Evolutionary conservation across 2,329 filamentous ascomycete species (phyloP).

Genomic region (Lasiodiplodia gonubiensis): DNA sequence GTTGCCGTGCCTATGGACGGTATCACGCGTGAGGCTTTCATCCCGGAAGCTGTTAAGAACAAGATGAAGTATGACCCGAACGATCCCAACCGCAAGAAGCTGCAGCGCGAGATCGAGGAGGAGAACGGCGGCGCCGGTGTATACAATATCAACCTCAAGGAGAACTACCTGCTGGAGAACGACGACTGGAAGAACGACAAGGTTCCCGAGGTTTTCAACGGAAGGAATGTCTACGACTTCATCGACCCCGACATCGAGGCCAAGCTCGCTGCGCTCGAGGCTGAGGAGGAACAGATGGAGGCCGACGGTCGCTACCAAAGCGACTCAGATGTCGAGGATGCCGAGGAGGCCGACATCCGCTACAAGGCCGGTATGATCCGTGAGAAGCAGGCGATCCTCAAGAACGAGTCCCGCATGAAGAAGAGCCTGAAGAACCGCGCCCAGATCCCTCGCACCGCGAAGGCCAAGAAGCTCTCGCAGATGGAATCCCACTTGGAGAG

Average conservation of each 20-base stretch:
- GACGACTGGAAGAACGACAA: conserved; percentile 96
- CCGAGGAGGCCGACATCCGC: conserved; percentile 83
- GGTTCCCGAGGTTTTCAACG: conserved; percentile 91
- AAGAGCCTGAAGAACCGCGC: conserved; percentile 98
- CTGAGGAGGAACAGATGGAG: conserved; percentile 92
- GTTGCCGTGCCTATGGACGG: conserved; percentile 93
- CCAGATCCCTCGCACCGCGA: conserved; percentile 82
- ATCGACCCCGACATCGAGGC: conserved; percentile 95
- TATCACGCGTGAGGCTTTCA: conserved; percentile 77
- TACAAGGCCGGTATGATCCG: conserved; percentile 95
- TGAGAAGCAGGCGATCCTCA: conserved; percentile 89
- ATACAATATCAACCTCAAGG: conserved; percentile 88
- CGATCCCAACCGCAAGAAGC: conserved; percentile 80
- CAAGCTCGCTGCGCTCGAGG: conserved; percentile 89
- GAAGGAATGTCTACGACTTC: conserved; percentile 97
- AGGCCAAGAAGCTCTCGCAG: conserved; percentile 81
- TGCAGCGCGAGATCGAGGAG: conserved; percentile 87
- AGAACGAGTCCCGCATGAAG: conserved; percentile 93
- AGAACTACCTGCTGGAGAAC: conserved; percentile 85
- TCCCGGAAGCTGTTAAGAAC: conserved; percentile 81
- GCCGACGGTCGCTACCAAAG: conserved; percentile 91
- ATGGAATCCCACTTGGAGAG: conserved; percentile 85
- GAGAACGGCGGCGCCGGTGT: conserved; percentile 95
- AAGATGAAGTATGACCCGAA: conserved; percentile 88
- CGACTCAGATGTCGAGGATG: conserved; percentile 76